Base-by-base conservation (phyloP, 2,329 filamentous ascomycete genomes). In the Cadophora malorum region DNA sequence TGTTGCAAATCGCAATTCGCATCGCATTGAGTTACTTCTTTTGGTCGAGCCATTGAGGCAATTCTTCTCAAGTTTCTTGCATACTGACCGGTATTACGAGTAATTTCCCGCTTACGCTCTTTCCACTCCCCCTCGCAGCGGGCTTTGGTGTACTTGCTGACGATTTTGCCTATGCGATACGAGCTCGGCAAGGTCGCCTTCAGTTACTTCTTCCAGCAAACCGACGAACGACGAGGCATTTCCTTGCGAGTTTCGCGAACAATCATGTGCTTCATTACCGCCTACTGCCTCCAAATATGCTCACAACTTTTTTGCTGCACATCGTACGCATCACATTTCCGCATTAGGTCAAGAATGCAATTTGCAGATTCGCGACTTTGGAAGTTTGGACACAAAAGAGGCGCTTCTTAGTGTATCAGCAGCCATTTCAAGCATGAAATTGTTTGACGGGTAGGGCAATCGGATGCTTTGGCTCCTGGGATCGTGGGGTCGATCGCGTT, bases 1-100 rank as follows among this genome's bases (percentile, higher is more conserved):
- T 66, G 64, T 66, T 66, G 64, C 64, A 66, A 38, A 38, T 56
- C 63, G 63, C 52, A 64, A 9, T 56, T 66, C 49, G 33, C 19
- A 53, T 55, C 56, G 64, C 50, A 35, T 49, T 28, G 14, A 53
- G 33, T 63, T 66, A 23, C 64, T 56, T 12, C 41, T 45, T 66
- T 23, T 10, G 58, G 58, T 62, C 21, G 45, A 49, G n/a, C 45
- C 5, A 8, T 49, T 8, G 45, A 49, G 45, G n/a, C 19, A 49
- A 21, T 49, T 21, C 12, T 49, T 14, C 45, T 21, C 45, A 14
- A 21, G 2, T 8, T 21, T 49, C 14, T 3, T 45, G 12, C 10
- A 5, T 45, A 16, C 14, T 19, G 41, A 19, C 14, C 35, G 35
- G 16, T 45, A 19, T 45, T 45, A 45, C 14, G 41, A 45, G 41